Percentiles rank a stretch among this genome's conserved stretches.
Evolutionary conservation across 148 eudicot species (phyloP).

Genomic region (Vaccinium darrowii): DNA sequence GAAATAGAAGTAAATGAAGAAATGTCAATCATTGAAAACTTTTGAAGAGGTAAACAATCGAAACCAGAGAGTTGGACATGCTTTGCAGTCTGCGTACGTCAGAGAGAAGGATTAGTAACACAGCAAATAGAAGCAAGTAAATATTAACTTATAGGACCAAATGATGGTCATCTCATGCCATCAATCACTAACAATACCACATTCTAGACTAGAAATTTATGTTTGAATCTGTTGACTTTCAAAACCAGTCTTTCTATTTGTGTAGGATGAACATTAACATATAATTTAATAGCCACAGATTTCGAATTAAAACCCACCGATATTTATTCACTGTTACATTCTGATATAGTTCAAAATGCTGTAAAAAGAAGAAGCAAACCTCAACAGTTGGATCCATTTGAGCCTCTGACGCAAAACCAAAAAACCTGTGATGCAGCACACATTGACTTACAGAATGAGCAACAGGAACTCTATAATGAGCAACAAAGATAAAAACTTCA

Average conservation of each 20-base stretch:
- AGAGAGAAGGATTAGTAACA: neutral
- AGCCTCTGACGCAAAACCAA: conserved; percentile 93
- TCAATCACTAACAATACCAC: neutral
- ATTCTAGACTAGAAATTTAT: conserved; percentile 1
- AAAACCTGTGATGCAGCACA: conserved; percentile 55
- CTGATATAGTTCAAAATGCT: neutral
- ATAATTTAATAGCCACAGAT: conserved; percentile 11
- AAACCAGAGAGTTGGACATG: neutral
- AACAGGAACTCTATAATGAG: neutral
- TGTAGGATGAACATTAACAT: neutral
- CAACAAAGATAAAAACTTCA: neutral
- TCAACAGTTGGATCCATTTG: conserved; percentile 94
- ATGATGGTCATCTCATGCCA: conserved; percentile 4
- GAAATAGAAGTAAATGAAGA: no score
- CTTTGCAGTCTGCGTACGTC: neutral
- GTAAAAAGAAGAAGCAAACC: conserved; percentile 37
- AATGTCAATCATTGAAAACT: neutral
- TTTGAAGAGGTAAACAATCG: neutral
- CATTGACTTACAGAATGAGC: conserved; percentile 10
- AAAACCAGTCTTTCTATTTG: neutral
- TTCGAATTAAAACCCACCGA: neutral
- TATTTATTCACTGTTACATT: neutral
- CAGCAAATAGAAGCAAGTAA: neutral
- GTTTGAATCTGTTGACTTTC: neutral
- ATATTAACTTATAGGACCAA: neutral